A percentile compares a stretch with the other conserved stretches of the same genome.
These are phyloP conservation scores for Cajanus cajan DNA, from an alignment of 306 rosid species.

Conservation along the genomic window DNA sequence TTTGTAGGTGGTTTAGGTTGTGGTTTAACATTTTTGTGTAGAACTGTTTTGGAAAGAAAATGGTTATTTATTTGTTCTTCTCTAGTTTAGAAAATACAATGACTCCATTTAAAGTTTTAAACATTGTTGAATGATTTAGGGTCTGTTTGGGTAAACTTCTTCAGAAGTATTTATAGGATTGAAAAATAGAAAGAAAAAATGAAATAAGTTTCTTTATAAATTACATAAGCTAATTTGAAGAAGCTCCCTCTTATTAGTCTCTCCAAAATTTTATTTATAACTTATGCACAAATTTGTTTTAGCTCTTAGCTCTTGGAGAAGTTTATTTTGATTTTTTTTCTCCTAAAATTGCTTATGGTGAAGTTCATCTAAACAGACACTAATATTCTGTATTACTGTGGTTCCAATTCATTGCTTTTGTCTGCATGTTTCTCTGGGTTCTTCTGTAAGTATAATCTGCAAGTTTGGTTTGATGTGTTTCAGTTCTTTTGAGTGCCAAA, in stretches of 20 bases:
- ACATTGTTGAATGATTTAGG: neutral
- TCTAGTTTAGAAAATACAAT: neutral
- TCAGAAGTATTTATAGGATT: no score
- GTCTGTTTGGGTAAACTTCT: no score
- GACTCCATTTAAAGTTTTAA: neutral
- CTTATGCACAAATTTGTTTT: no score
- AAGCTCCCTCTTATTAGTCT: no score
- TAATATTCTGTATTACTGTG: neutral
- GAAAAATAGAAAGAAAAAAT: no score
- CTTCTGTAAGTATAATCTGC: neutral
- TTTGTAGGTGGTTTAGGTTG: neutral
- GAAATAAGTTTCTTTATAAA: no score
- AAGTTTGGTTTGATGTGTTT: constrained; percentile 33
- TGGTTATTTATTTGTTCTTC: neutral
- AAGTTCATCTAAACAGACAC: no score
- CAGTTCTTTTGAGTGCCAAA: constrained; percentile 90
- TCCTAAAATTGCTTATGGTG: no score
- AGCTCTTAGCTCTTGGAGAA: no score
- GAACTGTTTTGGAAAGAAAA: neutral
- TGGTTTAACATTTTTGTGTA: neutral
- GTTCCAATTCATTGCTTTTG: constrained; percentile 13
- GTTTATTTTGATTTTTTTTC: no score
- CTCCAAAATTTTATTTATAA: no score
- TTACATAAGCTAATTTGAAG: no score
- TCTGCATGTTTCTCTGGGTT: neutral